Conservation (phyloP, 345 rosid species). For the Brassica cretica region DNA sequence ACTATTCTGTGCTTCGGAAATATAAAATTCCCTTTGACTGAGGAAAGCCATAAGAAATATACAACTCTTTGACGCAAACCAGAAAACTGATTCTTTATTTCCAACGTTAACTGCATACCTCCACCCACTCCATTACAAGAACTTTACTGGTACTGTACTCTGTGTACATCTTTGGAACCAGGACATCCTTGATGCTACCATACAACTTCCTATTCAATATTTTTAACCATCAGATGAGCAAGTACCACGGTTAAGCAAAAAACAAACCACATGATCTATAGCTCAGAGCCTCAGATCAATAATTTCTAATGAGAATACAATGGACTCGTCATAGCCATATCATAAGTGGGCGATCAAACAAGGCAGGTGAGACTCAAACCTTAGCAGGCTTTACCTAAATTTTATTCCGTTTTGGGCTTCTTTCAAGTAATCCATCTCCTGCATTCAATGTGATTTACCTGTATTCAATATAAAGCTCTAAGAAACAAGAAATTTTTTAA, state of each 20-base stretch:
- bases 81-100: not conserved
- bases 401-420: constrained; percentile 87
- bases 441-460: constrained; percentile 99
- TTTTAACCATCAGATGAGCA: not conserved
- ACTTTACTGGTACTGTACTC: constrained; percentile 84
- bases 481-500: constrained; percentile 42
- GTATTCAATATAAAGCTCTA: constrained; percentile 96
- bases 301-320: not conserved
- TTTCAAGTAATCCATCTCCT: constrained; percentile 96
- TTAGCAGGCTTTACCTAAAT: constrained; percentile 63
- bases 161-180: constrained; percentile 78
- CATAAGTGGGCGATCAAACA: constrained; percentile 5
- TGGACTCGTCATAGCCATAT: constrained; percentile 4
- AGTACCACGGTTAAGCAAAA: constrained; percentile 5
- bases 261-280: constrained; percentile 15
- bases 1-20: constrained; percentile 7
- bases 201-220: constrained; percentile 62
- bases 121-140: constrained; percentile 95
- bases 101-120: constrained; percentile 52
- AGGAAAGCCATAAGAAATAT: constrained; percentile 13
- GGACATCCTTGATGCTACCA: constrained; percentile 72
- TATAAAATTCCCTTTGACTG: not conserved
- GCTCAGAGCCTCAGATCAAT: constrained; percentile 22
- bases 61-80: constrained; percentile 12
- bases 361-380: constrained; percentile 25